Percentiles rank a stretch among this genome's conserved stretches.
These are phyloP conservation scores for Rhododendron ferrugineum DNA, from an alignment of 148 eudicot species.

Conservation along the genomic window DNA sequence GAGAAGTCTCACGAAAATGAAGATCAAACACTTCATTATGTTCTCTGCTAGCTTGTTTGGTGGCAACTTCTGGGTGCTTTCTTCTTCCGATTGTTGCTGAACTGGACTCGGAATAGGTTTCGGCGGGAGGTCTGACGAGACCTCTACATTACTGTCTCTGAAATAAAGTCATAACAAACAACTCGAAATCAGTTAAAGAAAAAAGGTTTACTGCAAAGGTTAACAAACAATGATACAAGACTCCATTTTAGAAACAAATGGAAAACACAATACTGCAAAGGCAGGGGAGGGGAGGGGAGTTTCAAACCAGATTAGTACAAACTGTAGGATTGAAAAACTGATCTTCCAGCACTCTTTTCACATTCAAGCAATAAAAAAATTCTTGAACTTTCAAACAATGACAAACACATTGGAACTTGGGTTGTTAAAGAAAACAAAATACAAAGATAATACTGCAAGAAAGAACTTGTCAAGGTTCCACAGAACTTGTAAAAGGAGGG, in stretches of 20 bases:
- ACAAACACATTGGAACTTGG: not conserved
- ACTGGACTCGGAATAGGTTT: conserved; percentile 24
- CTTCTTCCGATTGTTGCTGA: conserved; percentile 28
- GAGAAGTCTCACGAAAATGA: conserved; percentile 62
- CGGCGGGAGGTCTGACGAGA: conserved; percentile 25
- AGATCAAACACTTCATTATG: conserved; percentile 77
- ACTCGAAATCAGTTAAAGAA: no score
- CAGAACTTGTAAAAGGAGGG: no score
- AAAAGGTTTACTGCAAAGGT: no score
- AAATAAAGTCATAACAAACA: not conserved
- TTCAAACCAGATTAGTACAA: not conserved
- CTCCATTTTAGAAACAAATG: no score
- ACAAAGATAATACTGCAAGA: no score
- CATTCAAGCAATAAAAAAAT: not conserved
- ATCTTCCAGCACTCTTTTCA: not conserved
- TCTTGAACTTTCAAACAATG: not conserved
- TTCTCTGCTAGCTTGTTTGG: conserved; percentile 87
- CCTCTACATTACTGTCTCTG: conserved; percentile 50
- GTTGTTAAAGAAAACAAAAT: not conserved
- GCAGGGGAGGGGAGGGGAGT: no score
- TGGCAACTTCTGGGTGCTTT: conserved; percentile 41
- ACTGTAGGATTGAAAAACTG: not conserved
- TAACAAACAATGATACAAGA: no score
- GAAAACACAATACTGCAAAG: no score
- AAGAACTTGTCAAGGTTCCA: no score